These are phyloP conservation scores for Podila epicladia DNA, from an alignment of 192 early-diverging fungal species.

Conservation along the genomic window DNA sequence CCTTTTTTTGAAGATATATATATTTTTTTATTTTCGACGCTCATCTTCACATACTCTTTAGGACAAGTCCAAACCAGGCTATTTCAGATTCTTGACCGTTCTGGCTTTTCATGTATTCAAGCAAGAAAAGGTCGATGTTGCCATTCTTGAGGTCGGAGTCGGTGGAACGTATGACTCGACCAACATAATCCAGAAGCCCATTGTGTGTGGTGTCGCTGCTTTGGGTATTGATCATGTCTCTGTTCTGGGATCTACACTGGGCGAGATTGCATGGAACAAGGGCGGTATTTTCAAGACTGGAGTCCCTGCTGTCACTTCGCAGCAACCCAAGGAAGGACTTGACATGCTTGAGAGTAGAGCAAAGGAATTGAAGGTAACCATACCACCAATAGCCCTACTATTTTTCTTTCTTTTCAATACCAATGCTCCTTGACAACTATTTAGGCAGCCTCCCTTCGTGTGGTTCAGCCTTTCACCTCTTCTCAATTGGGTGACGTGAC, in stretches of 20 bases:
- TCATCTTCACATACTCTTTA: not conserved
- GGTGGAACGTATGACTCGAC: slow-evolving; percentile 90
- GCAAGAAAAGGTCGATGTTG: slow-evolving; percentile 82
- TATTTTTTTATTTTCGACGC: not conserved
- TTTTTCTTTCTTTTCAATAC: no score
- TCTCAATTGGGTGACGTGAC: slow-evolving; percentile 13
- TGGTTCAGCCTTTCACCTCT: not conserved
- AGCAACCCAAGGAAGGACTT: slow-evolving; percentile 76
- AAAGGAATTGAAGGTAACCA: slow-evolving; percentile 68
- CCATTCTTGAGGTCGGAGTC: slow-evolving; percentile 84
- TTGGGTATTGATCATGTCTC: slow-evolving; percentile 82
- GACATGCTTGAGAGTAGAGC: slow-evolving; percentile 75
- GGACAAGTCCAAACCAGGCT: slow-evolving; percentile 74
- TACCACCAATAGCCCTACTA: not conserved
- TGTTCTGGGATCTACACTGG: slow-evolving; percentile 77
- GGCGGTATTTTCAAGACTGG: slow-evolving; percentile 81
- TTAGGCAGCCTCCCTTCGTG: not conserved
- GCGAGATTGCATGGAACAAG: slow-evolving; percentile 86
- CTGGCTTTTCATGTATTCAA: slow-evolving; percentile 92
- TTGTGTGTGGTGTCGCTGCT: slow-evolving; percentile 84
- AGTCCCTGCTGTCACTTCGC: slow-evolving; percentile 77
- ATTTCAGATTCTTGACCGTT: slow-evolving; percentile 92
- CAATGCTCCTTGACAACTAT: no score
- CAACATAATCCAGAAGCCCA: slow-evolving; percentile 75
- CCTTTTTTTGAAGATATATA: no score